Evolutionary conservation across 2,329 filamentous ascomycete species (phyloP).

Genomic region (Aspergillus fructus): DNA sequence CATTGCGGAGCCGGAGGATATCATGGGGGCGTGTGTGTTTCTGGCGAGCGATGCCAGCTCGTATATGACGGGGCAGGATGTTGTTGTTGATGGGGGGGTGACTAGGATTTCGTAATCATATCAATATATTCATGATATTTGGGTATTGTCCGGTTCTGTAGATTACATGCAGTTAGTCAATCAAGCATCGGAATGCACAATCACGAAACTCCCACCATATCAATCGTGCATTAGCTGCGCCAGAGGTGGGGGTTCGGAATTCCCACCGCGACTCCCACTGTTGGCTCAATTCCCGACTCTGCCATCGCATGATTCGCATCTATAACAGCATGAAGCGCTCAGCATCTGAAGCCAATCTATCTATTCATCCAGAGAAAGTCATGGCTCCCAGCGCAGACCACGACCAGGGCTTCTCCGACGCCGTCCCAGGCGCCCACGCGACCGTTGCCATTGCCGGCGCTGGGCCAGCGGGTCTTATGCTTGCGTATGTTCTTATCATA

Average conservation of each 20-base stretch:
- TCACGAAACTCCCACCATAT: too few species aligned
- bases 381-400: constrained; percentile 31
- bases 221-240: background rate
- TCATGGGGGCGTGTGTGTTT: constrained; percentile 51
- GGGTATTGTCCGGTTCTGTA: too few species aligned
- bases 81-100: constrained; percentile 48
- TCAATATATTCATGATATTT: too few species aligned
- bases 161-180: too few species aligned
- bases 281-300: background rate
- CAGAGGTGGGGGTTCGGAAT: background rate
- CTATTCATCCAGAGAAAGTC: constrained; percentile 26
- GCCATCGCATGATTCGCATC: background rate
- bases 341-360: background rate
- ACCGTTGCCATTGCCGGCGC: constrained; percentile 43
- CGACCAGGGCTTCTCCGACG: constrained; percentile 24
- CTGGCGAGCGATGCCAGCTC: constrained; percentile 50
- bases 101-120: constrained; percentile 9
- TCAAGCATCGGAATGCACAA: too few species aligned
- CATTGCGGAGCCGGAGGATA: constrained; percentile 51
- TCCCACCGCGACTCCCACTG: constrained; percentile 17
- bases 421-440: constrained; percentile 14
- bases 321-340: constrained; percentile 29
- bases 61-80: constrained; percentile 48
- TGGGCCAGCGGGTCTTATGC: constrained; percentile 47
- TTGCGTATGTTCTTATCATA: constrained; percentile 28